Evolutionary conservation across 176 grass and related monocot species (phyloP).

Genomic region (Alopecurus myosuroides): DNA sequence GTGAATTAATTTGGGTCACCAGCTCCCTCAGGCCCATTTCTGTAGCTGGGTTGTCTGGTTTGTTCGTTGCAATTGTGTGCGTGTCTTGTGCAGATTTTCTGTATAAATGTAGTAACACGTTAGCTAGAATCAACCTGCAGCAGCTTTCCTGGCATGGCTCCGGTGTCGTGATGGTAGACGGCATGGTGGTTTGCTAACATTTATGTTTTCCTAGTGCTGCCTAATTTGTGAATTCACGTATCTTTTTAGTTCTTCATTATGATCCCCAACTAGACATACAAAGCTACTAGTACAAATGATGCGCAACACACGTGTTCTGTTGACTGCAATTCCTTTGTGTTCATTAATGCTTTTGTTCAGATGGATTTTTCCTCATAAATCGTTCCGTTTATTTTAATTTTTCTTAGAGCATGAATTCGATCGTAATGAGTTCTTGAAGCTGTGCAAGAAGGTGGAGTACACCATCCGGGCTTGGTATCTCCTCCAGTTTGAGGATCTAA

Average conservation of each 20-base stretch:
- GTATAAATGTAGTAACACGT: neutral
- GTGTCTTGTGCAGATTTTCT: neutral
- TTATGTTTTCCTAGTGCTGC: neutral
- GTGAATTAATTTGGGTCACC: neutral
- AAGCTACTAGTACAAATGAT: neutral
- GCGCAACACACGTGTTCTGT: neutral
- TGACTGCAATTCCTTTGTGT: neutral
- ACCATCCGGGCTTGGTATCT: constrained; percentile 75
- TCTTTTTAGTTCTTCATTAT: neutral
- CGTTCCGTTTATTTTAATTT: neutral
- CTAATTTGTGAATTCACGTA: neutral
- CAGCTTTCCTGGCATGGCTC: too few species aligned
- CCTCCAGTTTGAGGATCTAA: constrained; percentile 72
- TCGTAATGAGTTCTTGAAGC: constrained; percentile 56
- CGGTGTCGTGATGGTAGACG: neutral
- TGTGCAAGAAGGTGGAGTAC: constrained; percentile 82
- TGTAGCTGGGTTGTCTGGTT: neutral
- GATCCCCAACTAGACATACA: neutral
- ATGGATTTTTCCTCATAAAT: neutral
- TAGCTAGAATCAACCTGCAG: neutral
- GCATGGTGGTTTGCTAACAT: neutral
- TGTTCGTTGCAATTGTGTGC: neutral
- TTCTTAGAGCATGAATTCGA: constrained; percentile 43
- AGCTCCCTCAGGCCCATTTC: neutral
- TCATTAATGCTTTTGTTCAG: neutral